These are phyloP conservation scores for Diaporthe citri DNA, from an alignment of 2,329 filamentous ascomycete genomes.

Conservation along the genomic window DNA sequence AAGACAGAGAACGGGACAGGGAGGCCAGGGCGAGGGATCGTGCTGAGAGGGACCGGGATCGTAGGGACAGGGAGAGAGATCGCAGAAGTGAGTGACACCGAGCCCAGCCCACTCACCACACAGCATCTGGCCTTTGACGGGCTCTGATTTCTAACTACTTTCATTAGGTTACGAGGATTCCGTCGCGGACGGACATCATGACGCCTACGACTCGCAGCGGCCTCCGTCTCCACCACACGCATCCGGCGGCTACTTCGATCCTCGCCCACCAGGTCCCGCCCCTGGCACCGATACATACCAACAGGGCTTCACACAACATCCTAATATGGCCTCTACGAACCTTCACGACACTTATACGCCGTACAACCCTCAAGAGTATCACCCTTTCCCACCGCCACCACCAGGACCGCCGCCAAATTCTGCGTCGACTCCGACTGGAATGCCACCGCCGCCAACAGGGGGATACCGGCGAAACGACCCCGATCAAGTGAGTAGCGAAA, in stretches of 20 bases:
- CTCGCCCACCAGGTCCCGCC: conserved; percentile 23
- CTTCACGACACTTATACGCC: conserved; percentile 52
- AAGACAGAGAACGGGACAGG: conserved; percentile 39
- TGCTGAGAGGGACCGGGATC: conserved; percentile 51
- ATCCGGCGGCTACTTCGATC: conserved; percentile 64
- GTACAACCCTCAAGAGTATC: conserved; percentile 59
- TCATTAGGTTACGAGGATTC: conserved; percentile 53
- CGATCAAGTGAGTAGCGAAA: conserved; percentile 40
- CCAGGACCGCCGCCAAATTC: conserved; percentile 49
- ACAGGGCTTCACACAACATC: conserved; percentile 53
- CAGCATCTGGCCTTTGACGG: neutral
- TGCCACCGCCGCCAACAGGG: conserved; percentile 44
- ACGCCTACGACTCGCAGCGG: conserved; percentile 48
- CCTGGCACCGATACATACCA: conserved; percentile 30
- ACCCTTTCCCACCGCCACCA: conserved; percentile 55
- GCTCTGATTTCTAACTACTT: conserved; percentile 28
- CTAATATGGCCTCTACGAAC: conserved; percentile 51
- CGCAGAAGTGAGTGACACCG: conserved; percentile 49
- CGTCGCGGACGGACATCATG: conserved; percentile 52
- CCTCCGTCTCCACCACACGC: conserved; percentile 62
- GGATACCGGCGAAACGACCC: conserved; percentile 38
- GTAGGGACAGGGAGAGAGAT: conserved; percentile 53
- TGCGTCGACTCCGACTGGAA: conserved; percentile 42
- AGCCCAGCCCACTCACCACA: neutral
- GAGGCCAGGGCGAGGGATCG: conserved; percentile 47